Evolutionary conservation across 495 filamentous ascomycete species (phyloP).

Genomic region (Podospora bellae-mahoneyi): DNA sequence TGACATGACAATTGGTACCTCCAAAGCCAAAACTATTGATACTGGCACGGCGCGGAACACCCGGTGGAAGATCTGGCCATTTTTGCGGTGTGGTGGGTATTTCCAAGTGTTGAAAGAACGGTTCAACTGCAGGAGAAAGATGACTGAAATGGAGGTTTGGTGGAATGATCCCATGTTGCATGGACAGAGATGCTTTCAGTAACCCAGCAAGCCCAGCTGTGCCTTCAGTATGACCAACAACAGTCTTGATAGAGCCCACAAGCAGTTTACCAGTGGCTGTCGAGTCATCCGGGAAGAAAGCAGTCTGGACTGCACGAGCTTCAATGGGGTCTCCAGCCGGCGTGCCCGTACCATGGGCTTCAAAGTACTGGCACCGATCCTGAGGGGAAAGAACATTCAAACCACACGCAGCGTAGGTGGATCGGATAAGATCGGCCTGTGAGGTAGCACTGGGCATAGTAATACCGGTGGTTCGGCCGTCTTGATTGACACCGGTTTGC

Average conservation of each 20-base stretch:
- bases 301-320: constrained; percentile 44
- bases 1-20: constrained; percentile 12
- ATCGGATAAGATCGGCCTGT: constrained; percentile 49
- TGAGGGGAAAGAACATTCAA: constrained; percentile 40
- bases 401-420: constrained; percentile 43
- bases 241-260: constrained; percentile 54
- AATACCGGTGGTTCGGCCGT: constrained; percentile 50
- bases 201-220: constrained; percentile 49
- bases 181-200: constrained; percentile 46
- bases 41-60: constrained; percentile 8
- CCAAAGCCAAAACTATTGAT: constrained; percentile 19
- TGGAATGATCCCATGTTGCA: constrained; percentile 48
- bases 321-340: constrained; percentile 14
- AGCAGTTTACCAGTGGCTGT: constrained; percentile 34
- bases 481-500: constrained; percentile 51
- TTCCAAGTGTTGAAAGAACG: constrained; percentile 7
- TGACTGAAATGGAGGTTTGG: constrained; percentile 46
- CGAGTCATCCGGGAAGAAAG: constrained; percentile 28
- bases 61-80: constrained; percentile 3
- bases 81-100: background rate
- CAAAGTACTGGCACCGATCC: constrained; percentile 37
- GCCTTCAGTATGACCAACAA: constrained; percentile 55
- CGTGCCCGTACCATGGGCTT: constrained; percentile 38
- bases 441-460: constrained; percentile 49
- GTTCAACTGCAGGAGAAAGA: constrained; percentile 41